Percentiles rank a stretch among this genome's conserved stretches.
These are phyloP conservation scores for Cicer arietinum DNA, from an alignment of 306 rosid species.

Conservation along the genomic window DNA sequence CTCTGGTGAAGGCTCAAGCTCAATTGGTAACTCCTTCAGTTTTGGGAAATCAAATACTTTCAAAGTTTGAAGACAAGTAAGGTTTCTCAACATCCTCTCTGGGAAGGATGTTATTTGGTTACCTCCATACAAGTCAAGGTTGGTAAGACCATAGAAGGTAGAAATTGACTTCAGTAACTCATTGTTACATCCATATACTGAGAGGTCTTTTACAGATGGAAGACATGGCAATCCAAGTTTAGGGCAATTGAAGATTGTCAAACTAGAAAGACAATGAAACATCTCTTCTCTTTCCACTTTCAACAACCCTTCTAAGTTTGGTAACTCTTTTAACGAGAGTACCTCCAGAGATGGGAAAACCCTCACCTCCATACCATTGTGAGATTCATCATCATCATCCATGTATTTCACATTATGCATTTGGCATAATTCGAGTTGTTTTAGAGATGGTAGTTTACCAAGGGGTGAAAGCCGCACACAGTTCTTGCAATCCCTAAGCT, in stretches of 20 bases:
- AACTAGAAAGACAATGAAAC: not conserved
- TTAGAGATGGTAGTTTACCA: constrained; percentile 27
- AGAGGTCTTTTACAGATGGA: not conserved
- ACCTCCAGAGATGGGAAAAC: constrained; percentile 13
- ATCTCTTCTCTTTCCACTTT: constrained; percentile 18
- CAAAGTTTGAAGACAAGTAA: not conserved
- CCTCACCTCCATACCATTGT: not conserved
- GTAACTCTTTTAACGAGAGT: not conserved
- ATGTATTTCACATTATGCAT: constrained; percentile 1
- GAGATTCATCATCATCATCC: constrained; percentile 8
- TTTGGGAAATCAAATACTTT: accelerated
- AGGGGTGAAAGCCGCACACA: not conserved
- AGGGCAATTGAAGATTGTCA: not conserved
- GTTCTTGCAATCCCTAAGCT: not conserved
- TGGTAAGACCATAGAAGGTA: not conserved
- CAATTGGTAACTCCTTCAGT: constrained; percentile 17
- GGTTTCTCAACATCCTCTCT: not conserved
- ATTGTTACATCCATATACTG: accelerated
- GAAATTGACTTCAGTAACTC: constrained; percentile 10
- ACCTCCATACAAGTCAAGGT: not conserved
- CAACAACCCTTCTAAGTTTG: not conserved
- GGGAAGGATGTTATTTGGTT: not conserved
- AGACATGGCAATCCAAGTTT: constrained; percentile 11
- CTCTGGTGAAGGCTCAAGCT: not conserved
- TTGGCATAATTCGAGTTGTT: accelerated